Evolutionary conservation across 768 basidiomycete species (phyloP), one percentile per base, ranked within the genome.

Genomic region (Lactarius trivialis): DNA sequence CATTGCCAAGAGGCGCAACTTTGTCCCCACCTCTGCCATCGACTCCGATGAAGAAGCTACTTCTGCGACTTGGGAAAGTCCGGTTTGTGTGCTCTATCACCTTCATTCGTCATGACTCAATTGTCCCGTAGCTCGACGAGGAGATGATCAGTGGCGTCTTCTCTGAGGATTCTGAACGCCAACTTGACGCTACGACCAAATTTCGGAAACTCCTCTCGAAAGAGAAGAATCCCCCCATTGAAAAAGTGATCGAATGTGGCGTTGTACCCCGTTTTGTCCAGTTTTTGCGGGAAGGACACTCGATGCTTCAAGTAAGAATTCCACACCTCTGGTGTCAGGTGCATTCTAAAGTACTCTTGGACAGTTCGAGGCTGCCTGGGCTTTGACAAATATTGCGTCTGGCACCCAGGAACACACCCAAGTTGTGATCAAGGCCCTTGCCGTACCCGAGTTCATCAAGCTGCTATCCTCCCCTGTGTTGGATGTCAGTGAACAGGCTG

Each of bases 181-280:
- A 99, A 76, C 79, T 96, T 63, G 95, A 98, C 74, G 91, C 96
- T 72, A 98, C 97, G 19, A 98, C 93, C 72, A 96, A 91, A 77
- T 98, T 98, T 82, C 88, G 97, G 70, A 99, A 98, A 77, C 82
- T 99, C 43, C 84, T 99, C 66, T 98, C 95, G 68, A 99, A 99
- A 78, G 97, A 99, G 79, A 96, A 95, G 80, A 99, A 98, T 74
- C 97, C 97, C 52, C 97, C 96, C 21, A 99, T 99, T 73, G 97
- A 99, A 74, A 86, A 88, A 74, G 97, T 99, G 68, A 98, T 96
- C 73, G 92, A 94, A 69, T 97, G 94, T 75, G 91, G 93, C 60
- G 97, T 99, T 45, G 93, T 99, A 41, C 90, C 93, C 64, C 91
- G 96, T 62, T 98, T 99, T 69, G 97, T 99, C 50, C 87, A 97